Evolutionary conservation across 2,329 filamentous ascomycete species (phyloP).

Genomic region (Calonectria honghensis): DNA sequence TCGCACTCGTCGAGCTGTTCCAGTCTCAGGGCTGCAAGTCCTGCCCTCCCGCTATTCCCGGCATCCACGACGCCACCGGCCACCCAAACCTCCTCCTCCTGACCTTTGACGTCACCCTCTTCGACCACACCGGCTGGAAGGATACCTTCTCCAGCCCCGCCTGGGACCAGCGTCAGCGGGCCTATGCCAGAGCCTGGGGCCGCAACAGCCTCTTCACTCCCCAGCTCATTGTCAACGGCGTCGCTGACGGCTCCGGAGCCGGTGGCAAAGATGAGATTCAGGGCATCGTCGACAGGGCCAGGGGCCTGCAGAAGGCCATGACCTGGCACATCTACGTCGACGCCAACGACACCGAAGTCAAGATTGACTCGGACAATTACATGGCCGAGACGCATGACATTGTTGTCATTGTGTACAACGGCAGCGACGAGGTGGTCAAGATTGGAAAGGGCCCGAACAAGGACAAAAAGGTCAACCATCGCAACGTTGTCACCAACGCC

Average conservation of each 20-base stretch:
- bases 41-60: conserved; percentile 58
- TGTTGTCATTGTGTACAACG: conserved; percentile 54
- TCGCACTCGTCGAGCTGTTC: conserved; percentile 60
- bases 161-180: conserved; percentile 59
- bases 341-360: conserved; percentile 49
- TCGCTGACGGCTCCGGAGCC: conserved; percentile 52
- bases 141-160: conserved; percentile 55
- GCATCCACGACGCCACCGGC: conserved; percentile 55
- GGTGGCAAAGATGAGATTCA: conserved; percentile 49
- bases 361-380: conserved; percentile 50
- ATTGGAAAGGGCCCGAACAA: conserved; percentile 59
- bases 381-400: conserved; percentile 45
- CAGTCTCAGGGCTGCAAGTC: conserved; percentile 60
- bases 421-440: conserved; percentile 54
- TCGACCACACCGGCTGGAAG: conserved; percentile 59
- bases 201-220: conserved; percentile 58
- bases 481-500: conserved; percentile 57
- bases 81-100: conserved; percentile 58
- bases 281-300: conserved; percentile 43
- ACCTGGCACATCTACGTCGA: conserved; percentile 51
- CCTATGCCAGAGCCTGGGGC: conserved; percentile 58
- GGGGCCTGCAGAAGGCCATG: conserved; percentile 38
- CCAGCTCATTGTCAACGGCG: conserved; percentile 57
- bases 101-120: conserved; percentile 60
- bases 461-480: conserved; percentile 59